Evolutionary conservation across 2,329 filamentous ascomycete genomes (phyloP).

Genomic region (Apiospora rasikravindrae): DNA sequence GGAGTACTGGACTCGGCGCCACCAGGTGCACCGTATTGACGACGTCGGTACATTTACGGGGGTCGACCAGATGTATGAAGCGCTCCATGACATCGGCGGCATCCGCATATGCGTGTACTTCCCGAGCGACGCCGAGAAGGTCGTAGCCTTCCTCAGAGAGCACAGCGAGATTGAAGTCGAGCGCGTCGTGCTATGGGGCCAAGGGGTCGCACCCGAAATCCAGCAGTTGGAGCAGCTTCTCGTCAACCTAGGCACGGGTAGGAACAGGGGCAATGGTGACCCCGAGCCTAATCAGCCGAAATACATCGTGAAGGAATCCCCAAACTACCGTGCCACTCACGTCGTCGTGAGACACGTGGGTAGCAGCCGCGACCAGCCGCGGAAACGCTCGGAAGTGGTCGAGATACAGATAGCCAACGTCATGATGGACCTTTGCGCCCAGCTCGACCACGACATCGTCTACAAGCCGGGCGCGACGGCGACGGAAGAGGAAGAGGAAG

Average conservation of each 20-base stretch:
- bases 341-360: neutral
- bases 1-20: neutral
- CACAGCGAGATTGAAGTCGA: neutral
- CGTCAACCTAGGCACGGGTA: too few species aligned
- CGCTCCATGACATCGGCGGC: conserved; percentile 24
- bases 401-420: conserved; percentile 39
- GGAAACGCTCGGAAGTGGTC: conserved; percentile 18
- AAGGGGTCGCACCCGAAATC: neutral
- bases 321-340: neutral
- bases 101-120: conserved; percentile 23
- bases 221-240: neutral
- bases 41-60: neutral
- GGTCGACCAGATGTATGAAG: conserved; percentile 4
- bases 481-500: neutral
- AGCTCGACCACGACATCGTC: conserved; percentile 35
- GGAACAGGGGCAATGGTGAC: neutral
- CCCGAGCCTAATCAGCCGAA: neutral
- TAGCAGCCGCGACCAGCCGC: neutral
- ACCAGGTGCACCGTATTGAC: neutral
- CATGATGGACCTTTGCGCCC: conserved; percentile 35
- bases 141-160: conserved; percentile 20
- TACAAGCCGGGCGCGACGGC: conserved; percentile 30
- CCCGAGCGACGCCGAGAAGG: conserved; percentile 22
- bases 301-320: neutral
- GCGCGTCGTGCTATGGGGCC: neutral